These are phyloP conservation scores for Solanum dulcamara DNA, from an alignment of 257 asterid species.

Conservation along the genomic window DNA sequence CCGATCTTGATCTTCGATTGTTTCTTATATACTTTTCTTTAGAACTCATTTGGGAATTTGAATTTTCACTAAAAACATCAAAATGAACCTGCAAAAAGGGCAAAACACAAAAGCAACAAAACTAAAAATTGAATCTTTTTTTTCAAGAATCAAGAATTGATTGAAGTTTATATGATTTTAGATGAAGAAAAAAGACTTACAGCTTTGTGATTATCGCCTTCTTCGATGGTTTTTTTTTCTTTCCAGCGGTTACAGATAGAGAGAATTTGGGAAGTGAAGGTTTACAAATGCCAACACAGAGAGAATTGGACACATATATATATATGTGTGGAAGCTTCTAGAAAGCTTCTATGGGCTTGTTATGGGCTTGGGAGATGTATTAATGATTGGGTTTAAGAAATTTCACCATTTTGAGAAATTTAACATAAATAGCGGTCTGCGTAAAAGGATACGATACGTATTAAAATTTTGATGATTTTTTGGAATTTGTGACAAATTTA, in stretches of 20 bases:
- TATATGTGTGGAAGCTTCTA: not conserved
- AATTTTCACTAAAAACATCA: not conserved
- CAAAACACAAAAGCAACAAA: not conserved
- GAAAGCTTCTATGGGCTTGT: not conserved
- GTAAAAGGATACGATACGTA: not conserved
- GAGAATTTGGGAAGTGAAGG: not conserved
- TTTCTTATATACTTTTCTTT: constrained; percentile 66
- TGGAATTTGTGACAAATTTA: too few relatives aligned
- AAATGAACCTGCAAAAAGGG: constrained; percentile 10
- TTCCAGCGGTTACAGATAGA: not conserved
- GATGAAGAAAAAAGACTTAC: constrained; percentile 1
- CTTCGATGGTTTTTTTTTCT: not conserved
- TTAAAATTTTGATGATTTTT: too few relatives aligned
- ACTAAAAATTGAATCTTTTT: not conserved
- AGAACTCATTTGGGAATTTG: not conserved
- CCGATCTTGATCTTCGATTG: constrained; percentile 66
- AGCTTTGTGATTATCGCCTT: not conserved
- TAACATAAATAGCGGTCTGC: not conserved
- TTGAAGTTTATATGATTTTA: not conserved
- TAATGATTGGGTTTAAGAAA: not conserved
- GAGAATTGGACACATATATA: not conserved
- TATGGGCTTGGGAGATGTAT: not conserved
- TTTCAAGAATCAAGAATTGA: not conserved
- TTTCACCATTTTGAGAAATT: not conserved
- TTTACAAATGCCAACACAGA: not conserved